Conservation (phyloP, 2,329 filamentous ascomycete species). For the Sclerotiophoma versabilis region DNA sequence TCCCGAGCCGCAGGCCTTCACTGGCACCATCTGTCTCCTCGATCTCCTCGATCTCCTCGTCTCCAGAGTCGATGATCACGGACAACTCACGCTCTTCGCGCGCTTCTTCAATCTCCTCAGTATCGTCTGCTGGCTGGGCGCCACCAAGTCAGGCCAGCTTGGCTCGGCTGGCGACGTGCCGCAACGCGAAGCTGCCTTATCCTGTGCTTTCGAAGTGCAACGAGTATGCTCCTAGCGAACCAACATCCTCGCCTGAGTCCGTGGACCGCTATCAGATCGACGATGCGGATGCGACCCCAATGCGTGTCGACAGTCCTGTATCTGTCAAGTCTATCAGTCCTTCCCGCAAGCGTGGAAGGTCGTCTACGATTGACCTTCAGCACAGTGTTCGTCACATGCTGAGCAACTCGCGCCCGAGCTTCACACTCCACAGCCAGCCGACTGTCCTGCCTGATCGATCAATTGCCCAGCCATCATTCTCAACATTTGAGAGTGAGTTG, state of each 20-base stretch:
- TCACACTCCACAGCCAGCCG: slow-evolving; percentile 45
- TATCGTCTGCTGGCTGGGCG: slow-evolving; percentile 60
- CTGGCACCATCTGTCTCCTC: slow-evolving; percentile 59
- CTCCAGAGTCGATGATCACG: slow-evolving; percentile 70
- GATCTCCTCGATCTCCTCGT: slow-evolving; percentile 62
- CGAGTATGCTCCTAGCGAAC: slow-evolving; percentile 45
- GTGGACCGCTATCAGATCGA: slow-evolving; percentile 61
- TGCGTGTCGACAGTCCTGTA: slow-evolving; percentile 38
- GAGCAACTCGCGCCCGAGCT: slow-evolving; percentile 47
- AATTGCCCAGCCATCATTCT: slow-evolving; percentile 42
- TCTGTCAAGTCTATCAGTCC: slow-evolving; percentile 23
- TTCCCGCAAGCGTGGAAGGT: slow-evolving; percentile 66
- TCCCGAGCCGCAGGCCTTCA: slow-evolving; percentile 54
- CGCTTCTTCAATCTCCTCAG: slow-evolving; percentile 62
- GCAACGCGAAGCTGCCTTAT: slow-evolving; percentile 56
- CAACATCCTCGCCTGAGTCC: slow-evolving; percentile 47
- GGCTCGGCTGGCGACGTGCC: slow-evolving; percentile 61
- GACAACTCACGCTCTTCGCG: slow-evolving; percentile 65
- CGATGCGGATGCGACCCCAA: slow-evolving; percentile 42
- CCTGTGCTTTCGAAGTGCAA: slow-evolving; percentile 48
- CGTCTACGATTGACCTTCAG: slow-evolving; percentile 66
- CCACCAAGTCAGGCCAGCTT: slow-evolving; percentile 57
- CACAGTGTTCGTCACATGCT: slow-evolving; percentile 73
- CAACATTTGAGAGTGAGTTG: slow-evolving; percentile 29
- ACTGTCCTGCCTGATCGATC: slow-evolving; percentile 48